Percentiles rank a stretch among this genome's conserved stretches.
Evolutionary conservation across 2,329 filamentous ascomycete species (phyloP).

Genomic region (Rhexocercosporidium sp.): DNA sequence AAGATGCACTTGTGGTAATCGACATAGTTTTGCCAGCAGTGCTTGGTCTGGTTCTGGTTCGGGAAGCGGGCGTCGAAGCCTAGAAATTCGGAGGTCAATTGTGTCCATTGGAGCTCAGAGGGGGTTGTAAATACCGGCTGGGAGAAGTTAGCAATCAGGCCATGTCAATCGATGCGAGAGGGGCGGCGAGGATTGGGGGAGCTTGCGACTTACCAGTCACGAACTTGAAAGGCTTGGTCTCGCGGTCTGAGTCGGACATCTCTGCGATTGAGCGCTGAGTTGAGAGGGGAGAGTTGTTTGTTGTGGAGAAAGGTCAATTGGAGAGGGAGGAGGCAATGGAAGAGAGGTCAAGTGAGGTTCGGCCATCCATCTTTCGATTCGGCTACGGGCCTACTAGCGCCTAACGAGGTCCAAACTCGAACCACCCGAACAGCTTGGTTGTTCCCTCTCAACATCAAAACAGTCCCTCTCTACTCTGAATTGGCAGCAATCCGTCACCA

Average conservation of each 20-base stretch:
- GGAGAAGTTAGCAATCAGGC: slow-evolving; percentile 47
- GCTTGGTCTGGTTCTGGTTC: slow-evolving; percentile 98
- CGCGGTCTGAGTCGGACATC: slow-evolving; percentile 89
- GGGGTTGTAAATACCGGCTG: slow-evolving; percentile 53
- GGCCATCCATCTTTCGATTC: slow-evolving; percentile 35
- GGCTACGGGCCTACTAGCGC: slow-evolving; percentile 28
- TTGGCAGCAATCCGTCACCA: slow-evolving; percentile 34
- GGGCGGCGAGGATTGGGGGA: slow-evolving; percentile 27
- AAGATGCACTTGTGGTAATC: slow-evolving; percentile 99
- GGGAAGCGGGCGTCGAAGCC: slow-evolving; percentile 99
- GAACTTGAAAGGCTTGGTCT: slow-evolving; percentile 99
- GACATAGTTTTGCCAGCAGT: slow-evolving; percentile 99
- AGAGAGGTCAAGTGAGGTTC: slow-evolving; percentile 33
- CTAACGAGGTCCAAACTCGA: slow-evolving; percentile 38
- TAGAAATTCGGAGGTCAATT: slow-evolving; percentile 48
- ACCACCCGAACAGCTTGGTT: slow-evolving; percentile 21
- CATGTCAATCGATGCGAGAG: slow-evolving; percentile 33
- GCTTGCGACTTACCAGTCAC: slow-evolving; percentile 79
- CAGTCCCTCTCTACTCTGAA: slow-evolving; percentile 22
- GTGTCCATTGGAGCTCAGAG: slow-evolving; percentile 13
- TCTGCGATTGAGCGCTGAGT: slow-evolving; percentile 54
- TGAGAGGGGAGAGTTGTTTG: slow-evolving; percentile 39
- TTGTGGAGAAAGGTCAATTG: slow-evolving; percentile 38
- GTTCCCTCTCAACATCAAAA: slow-evolving; percentile 23
- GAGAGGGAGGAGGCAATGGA: slow-evolving; percentile 38